Base-by-base conservation (phyloP, 148 eudicot genomes). In the Nepenthes gracilis region DNA sequence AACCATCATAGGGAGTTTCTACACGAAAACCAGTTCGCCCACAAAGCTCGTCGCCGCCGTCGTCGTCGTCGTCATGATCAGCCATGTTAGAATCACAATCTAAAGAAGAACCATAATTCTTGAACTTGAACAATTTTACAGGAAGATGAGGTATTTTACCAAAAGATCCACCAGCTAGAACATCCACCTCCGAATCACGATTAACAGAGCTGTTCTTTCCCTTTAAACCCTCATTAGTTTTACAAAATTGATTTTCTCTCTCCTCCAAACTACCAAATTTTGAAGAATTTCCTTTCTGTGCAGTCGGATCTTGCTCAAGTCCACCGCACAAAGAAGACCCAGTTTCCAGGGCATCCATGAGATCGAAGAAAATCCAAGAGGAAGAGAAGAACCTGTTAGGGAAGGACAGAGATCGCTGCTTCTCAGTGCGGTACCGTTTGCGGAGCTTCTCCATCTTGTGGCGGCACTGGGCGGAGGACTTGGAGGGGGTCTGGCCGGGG, bases 401-500 rank as follows among this genome's bases (percentile, higher is more conserved):
- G 6, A 67, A 43, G 10, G 76, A 48, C 8, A 51, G 38, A 1
- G 78, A 75, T 0, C 92, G 73, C 58, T 85, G 92, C 64, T 83
- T 88, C 70, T 85, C 96, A 1, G 88, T 64, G 0, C 96, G 85
- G 54, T 88, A 88, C 8, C 89, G 73, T 66, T 88, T 85, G 5
- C 95, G 77, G 36, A 87, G 95, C 78, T 87, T 87, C 84, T 87
- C 95, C 87, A 87, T 87, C 72, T 87, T 87, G 54, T 87, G 95
- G 6, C 90, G 87, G 75, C 95, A 87, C 84, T 87, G 95, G 0
- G 88, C 90, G 67, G 87, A 74, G 57, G 85, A 69, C 58, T 81
- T 88, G 6, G 36, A 58, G 2, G 58, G 36, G 2, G 36, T 8
- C 5, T 47, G 67, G 33, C 35, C 56, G 6, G 96, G 90, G 57